A percentile compares a stretch with the other conserved stretches of the same genome.
Evolutionary conservation across 768 basidiomycete genomes (phyloP).

Genomic region (Cyathus striatus): DNA sequence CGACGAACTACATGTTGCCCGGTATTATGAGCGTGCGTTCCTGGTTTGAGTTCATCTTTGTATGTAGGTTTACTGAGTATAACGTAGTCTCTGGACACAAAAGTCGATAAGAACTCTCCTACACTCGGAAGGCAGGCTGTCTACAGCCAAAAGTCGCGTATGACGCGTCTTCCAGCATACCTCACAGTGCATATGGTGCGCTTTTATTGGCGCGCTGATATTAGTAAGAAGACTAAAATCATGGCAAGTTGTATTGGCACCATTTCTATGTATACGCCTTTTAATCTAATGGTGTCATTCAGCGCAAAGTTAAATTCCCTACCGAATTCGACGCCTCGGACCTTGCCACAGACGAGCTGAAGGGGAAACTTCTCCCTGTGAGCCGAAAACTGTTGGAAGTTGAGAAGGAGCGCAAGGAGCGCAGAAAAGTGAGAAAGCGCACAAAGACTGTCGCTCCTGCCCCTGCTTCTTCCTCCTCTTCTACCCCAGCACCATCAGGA

Average conservation of each 20-base stretch:
- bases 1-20: slow-evolving; percentile 83
- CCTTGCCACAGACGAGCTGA: slow-evolving; percentile 75
- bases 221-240: slow-evolving; percentile 91
- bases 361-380: slow-evolving; percentile 63
- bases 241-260: slow-evolving; percentile 52
- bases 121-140: slow-evolving; percentile 74
- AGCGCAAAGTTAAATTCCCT: slow-evolving; percentile 92
- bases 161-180: slow-evolving; percentile 81
- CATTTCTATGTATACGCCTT: not conserved
- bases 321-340: slow-evolving; percentile 85
- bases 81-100: slow-evolving; percentile 74
- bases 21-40: slow-evolving; percentile 73
- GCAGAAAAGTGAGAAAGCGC: slow-evolving; percentile 75
- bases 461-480: slow-evolving; percentile 15
- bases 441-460: slow-evolving; percentile 43
- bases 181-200: slow-evolving; percentile 93
- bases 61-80: not conserved
- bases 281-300: not conserved
- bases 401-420: slow-evolving; percentile 79
- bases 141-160: slow-evolving; percentile 76
- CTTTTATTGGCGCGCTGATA: slow-evolving; percentile 92
- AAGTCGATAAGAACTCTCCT: slow-evolving; percentile 81
- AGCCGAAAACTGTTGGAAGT: slow-evolving; percentile 71
- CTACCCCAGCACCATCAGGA: slow-evolving; percentile 14
- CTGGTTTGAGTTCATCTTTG: no score